phyloP scores from a whole-genome alignment of 225 moss, liverwort and hornwort genomes.

The Antitrichia curtipendula region DNA sequence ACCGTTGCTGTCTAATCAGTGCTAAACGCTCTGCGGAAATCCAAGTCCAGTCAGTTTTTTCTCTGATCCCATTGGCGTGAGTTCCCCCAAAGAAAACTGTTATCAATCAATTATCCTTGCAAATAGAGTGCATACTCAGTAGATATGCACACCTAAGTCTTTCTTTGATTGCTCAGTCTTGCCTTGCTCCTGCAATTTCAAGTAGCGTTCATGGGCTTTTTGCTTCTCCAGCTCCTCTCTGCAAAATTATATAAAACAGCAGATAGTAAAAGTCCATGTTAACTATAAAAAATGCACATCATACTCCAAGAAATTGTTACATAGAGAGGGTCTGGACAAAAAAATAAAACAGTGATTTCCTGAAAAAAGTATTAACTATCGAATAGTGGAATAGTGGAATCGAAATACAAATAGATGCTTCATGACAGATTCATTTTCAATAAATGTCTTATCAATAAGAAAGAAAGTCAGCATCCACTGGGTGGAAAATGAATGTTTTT shows the following conservation, averaged over 20 bases:
- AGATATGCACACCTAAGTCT: constrained; percentile 63
- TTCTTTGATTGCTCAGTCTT: constrained; percentile 99
- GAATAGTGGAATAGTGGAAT: neutral
- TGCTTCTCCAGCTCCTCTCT: constrained; percentile 99
- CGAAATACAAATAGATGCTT: neutral
- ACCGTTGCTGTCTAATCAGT: constrained; percentile 81
- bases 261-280: neutral
- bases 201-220: constrained; percentile 86
- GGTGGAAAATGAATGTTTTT: neutral
- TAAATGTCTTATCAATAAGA: neutral
- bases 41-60: neutral
- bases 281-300: neutral
- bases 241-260: neutral
- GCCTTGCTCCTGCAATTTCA: constrained; percentile 98
- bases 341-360: neutral
- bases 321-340: neutral
- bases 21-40: constrained; percentile 65
- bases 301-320: neutral
- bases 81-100: neutral
- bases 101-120: neutral
- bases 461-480: neutral
- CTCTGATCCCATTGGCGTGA: neutral
- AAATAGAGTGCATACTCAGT: neutral
- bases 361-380: neutral
- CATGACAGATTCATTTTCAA: neutral